Evolutionary conservation across 805 yeast species (phyloP).

Genomic region (Yarrowia sp.): DNA sequence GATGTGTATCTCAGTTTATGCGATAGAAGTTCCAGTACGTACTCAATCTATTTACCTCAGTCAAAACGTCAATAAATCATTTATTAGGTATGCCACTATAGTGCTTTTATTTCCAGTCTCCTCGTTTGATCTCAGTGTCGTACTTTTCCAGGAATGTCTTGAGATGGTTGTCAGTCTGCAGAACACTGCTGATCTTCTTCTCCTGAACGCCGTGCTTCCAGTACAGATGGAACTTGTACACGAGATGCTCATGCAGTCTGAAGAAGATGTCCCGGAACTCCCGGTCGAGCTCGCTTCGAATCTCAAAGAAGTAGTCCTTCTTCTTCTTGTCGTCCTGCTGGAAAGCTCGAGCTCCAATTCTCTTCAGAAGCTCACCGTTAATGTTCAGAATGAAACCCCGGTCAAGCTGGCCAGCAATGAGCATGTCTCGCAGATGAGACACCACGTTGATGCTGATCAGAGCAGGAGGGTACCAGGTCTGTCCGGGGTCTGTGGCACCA

Average conservation of each 20-base stretch:
- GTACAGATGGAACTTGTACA: conserved; percentile 43
- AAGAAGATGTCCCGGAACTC: conserved; percentile 26
- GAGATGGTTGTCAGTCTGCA: conserved; percentile 23
- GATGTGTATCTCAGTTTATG: too few relatives aligned
- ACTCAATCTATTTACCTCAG: too few relatives aligned
- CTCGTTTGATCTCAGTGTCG: background rate
- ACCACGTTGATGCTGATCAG: conserved; percentile 45
- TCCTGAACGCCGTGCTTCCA: conserved; percentile 42
- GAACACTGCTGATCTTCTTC: conserved; percentile 42
- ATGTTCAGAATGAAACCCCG: conserved; percentile 26
- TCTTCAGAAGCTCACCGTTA: conserved; percentile 6
- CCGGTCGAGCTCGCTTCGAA: background rate
- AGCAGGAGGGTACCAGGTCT: conserved; percentile 47
- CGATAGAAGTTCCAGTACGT: too few relatives aligned
- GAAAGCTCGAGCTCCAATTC: conserved; percentile 5
- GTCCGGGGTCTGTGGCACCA: conserved; percentile 9
- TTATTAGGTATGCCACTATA: background rate
- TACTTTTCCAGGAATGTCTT: conserved; percentile 23
- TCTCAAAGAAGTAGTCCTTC: conserved; percentile 4
- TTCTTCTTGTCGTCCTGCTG: conserved; percentile 7
- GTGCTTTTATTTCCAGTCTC: conserved; percentile 13
- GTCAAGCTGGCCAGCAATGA: conserved; percentile 20
- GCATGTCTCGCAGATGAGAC: conserved; percentile 27
- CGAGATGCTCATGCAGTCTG: conserved; percentile 41
- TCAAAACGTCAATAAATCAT: too few relatives aligned